phyloP scores from a whole-genome alignment of 495 filamentous ascomycete genomes.

The Lasiosphaeris hirsuta region DNA sequence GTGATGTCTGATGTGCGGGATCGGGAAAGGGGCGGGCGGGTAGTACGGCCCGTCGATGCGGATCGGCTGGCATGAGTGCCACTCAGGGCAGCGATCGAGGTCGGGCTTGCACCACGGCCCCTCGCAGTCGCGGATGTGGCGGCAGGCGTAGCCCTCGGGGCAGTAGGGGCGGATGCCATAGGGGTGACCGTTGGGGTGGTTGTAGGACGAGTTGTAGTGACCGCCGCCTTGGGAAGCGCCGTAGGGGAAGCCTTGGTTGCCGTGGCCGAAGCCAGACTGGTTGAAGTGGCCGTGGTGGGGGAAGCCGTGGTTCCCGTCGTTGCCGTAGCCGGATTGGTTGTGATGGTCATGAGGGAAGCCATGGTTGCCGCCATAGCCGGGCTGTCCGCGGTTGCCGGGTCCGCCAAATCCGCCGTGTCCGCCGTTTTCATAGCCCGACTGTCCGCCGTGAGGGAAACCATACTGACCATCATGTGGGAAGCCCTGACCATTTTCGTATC shows the following conservation, averaged over 20 bases:
- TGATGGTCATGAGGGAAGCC: not conserved
- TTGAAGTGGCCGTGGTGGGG: not conserved
- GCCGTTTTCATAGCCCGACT: too few species aligned
- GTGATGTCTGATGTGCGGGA: not conserved
- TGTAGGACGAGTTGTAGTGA: not conserved
- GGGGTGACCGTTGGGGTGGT: not conserved
- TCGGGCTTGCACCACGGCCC: constrained; percentile 13
- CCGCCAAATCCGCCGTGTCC: too few species aligned
- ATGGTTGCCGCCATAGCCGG: not conserved
- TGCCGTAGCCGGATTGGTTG: not conserved
- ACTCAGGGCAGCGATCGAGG: constrained; percentile 7
- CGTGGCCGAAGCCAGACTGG: not conserved
- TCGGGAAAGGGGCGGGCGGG: not conserved
- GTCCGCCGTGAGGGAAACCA: too few species aligned
- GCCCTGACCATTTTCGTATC: too few species aligned
- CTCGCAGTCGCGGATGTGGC: constrained; percentile 8
- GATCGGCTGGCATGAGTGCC: constrained; percentile 16
- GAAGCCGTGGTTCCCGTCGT: not conserved
- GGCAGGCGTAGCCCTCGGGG: constrained; percentile 16
- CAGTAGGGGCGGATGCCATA: not conserved
- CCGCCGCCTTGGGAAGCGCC: not conserved
- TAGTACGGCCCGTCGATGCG: not conserved
- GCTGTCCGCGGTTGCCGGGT: too few species aligned
- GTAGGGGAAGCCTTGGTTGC: not conserved
- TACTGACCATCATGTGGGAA: too few species aligned